These are phyloP conservation scores for Colletotrichum chlorophyti DNA, from an alignment of 2,329 filamentous ascomycete species.

Conservation along the genomic window DNA sequence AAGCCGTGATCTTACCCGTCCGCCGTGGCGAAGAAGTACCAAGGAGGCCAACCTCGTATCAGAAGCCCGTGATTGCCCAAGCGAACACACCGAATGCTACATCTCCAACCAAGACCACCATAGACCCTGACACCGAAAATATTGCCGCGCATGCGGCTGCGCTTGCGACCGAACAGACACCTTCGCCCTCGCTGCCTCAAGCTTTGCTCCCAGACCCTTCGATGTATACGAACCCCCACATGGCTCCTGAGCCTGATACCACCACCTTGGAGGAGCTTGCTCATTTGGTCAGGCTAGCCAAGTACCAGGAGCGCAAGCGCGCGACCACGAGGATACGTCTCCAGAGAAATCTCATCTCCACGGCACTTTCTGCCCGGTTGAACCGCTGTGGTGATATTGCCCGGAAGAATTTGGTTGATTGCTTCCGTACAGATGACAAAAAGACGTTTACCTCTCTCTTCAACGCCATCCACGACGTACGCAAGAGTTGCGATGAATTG, in stretches of 20 bases:
- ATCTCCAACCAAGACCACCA: conserved; percentile 29
- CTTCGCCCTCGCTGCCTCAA: conserved; percentile 51
- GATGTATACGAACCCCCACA: conserved; percentile 67
- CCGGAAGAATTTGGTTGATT: conserved; percentile 78
- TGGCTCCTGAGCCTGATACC: conserved; percentile 66
- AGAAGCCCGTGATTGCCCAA: conserved; percentile 59
- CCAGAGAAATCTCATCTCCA: conserved; percentile 76
- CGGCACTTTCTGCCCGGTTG: conserved; percentile 76
- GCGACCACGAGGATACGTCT: conserved; percentile 75
- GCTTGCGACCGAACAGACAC: conserved; percentile 51
- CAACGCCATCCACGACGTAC: conserved; percentile 80
- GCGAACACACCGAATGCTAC: conserved; percentile 39
- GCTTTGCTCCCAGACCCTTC: conserved; percentile 68
- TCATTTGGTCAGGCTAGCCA: conserved; percentile 77
- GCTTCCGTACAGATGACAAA: conserved; percentile 81
- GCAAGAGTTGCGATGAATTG: conserved; percentile 77
- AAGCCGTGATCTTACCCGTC: conserved; percentile 48
- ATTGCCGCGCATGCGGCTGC: conserved; percentile 39
- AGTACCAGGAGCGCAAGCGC: conserved; percentile 83
- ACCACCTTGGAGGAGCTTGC: conserved; percentile 80
- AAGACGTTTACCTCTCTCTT: conserved; percentile 77
- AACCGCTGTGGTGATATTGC: conserved; percentile 77
- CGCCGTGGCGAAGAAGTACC: conserved; percentile 53
- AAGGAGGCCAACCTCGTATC: conserved; percentile 46
- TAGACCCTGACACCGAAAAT: conserved; percentile 34